phyloP scores from a whole-genome alignment of 495 filamentous ascomycete species.

The Collariella sp. region DNA sequence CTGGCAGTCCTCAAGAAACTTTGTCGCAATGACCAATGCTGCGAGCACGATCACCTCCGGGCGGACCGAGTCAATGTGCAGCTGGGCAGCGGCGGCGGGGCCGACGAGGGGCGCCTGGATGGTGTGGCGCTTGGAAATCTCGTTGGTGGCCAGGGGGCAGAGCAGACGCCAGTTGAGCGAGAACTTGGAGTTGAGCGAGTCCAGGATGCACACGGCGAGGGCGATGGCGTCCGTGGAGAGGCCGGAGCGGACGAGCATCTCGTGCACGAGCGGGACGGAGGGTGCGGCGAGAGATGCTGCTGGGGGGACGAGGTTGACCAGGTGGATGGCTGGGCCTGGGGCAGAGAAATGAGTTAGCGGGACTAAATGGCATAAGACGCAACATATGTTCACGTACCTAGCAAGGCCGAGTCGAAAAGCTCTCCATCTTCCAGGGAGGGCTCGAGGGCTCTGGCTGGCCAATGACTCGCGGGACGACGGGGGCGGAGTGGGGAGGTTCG shows the following conservation, averaged over 20 bases:
- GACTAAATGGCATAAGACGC: neutral
- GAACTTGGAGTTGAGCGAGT: slow-evolving; percentile 48
- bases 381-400: slow-evolving; percentile 33
- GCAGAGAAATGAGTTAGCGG: neutral
- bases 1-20: slow-evolving; percentile 45
- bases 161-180: slow-evolving; percentile 44
- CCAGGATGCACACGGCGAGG: slow-evolving; percentile 47
- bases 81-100: slow-evolving; percentile 18
- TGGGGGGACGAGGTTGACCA: slow-evolving; percentile 47
- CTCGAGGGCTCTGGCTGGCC: slow-evolving; percentile 31
- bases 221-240: slow-evolving; percentile 44
- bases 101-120: slow-evolving; percentile 28
- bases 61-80: slow-evolving; percentile 46
- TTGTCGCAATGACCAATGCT: slow-evolving; percentile 43
- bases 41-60: slow-evolving; percentile 46
- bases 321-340: slow-evolving; percentile 46
- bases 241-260: slow-evolving; percentile 42
- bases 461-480: slow-evolving; percentile 39
- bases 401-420: slow-evolving; percentile 31
- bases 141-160: slow-evolving; percentile 32
- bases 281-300: slow-evolving; percentile 42
- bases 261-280: slow-evolving; percentile 43
- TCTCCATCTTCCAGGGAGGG: slow-evolving; percentile 37
- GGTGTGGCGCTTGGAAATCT: slow-evolving; percentile 37
- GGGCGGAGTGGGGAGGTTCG: slow-evolving; percentile 53